These are phyloP conservation scores for Pseudopyrenochaeta lycopersici DNA, from an alignment of 2,329 filamentous ascomycete species.

Conservation along the genomic window DNA sequence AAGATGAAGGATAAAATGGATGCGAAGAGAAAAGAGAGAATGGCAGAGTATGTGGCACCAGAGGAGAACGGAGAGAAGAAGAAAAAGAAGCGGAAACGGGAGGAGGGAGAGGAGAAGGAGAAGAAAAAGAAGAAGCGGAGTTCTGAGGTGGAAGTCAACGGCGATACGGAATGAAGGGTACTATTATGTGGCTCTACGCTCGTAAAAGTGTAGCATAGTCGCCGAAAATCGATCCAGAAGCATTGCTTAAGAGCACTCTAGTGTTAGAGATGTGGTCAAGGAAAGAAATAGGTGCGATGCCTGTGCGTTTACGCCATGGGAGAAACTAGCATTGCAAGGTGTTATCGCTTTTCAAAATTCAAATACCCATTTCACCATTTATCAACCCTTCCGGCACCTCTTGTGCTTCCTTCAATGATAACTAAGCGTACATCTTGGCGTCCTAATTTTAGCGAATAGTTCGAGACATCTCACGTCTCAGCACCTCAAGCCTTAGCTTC, in stretches of 20 bases:
- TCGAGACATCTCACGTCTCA: conserved; percentile 30
- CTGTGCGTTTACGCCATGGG: neutral
- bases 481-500: conserved; percentile 6
- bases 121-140: conserved; percentile 52
- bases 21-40: conserved; percentile 84
- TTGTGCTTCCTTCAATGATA: neutral
- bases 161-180: conserved; percentile 27
- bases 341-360: conserved; percentile 32
- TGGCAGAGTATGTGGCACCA: conserved; percentile 87
- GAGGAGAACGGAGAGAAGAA: conserved; percentile 72
- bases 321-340: conserved; percentile 29
- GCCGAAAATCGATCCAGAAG: too few species aligned
- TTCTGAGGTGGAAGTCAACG: conserved; percentile 37
- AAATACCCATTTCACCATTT: conserved; percentile 23
- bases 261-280: neutral
- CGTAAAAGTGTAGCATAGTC: too few species aligned
- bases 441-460: conserved; percentile 15
- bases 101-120: conserved; percentile 62
- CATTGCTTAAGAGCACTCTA: too few species aligned
- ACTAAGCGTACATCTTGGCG: conserved; percentile 20
- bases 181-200: neutral
- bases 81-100: conserved; percentile 54
- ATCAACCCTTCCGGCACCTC: conserved; percentile 2
- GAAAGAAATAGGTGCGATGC: neutral
- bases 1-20: conserved; percentile 87